Percentiles rank a stretch among this genome's conserved stretches.
Evolutionary conservation across 768 basidiomycete species (phyloP).

Genomic region (Pisolithus sp.): DNA sequence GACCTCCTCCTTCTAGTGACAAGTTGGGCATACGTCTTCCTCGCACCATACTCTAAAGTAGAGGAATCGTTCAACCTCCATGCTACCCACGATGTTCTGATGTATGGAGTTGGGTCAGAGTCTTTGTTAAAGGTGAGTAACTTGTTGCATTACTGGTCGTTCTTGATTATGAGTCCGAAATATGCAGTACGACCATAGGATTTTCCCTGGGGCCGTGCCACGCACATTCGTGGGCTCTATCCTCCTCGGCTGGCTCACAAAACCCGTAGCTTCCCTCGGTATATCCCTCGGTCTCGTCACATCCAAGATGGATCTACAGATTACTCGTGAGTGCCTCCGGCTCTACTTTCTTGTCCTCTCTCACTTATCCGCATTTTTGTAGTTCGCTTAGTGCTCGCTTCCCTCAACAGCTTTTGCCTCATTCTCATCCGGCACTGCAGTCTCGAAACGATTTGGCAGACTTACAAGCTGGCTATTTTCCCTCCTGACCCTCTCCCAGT

Average conservation of each 20-base stretch:
- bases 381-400: conserved; percentile 75
- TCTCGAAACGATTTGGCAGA: conserved; percentile 58
- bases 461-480: conserved; percentile 52
- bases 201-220: conserved; percentile 85
- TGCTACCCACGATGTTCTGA: conserved; percentile 79
- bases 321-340: conserved; percentile 46
- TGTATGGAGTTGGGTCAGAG: conserved; percentile 52
- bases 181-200: conserved; percentile 80
- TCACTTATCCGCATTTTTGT: not conserved
- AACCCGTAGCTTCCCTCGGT: conserved; percentile 42
- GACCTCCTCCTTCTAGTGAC: conserved; percentile 47
- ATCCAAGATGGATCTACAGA: conserved; percentile 64
- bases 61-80: conserved; percentile 97
- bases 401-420: conserved; percentile 56
- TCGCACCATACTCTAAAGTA: conserved; percentile 91
- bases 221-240: conserved; percentile 80
- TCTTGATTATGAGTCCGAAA: conserved; percentile 1
- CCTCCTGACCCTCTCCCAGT: conserved; percentile 73
- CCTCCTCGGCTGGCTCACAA: conserved; percentile 52
- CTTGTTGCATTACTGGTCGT: not conserved
- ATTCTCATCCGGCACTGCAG: conserved; percentile 56
- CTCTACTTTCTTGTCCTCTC: not conserved
- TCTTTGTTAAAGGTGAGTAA: conserved; percentile 41
- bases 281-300: conserved; percentile 35
- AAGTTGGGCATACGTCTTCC: conserved; percentile 61